A percentile compares a stretch with the other conserved stretches of the same genome.
These are phyloP conservation scores for Santalum album DNA, from an alignment of 164 flowering plant species.

Conservation along the genomic window DNA sequence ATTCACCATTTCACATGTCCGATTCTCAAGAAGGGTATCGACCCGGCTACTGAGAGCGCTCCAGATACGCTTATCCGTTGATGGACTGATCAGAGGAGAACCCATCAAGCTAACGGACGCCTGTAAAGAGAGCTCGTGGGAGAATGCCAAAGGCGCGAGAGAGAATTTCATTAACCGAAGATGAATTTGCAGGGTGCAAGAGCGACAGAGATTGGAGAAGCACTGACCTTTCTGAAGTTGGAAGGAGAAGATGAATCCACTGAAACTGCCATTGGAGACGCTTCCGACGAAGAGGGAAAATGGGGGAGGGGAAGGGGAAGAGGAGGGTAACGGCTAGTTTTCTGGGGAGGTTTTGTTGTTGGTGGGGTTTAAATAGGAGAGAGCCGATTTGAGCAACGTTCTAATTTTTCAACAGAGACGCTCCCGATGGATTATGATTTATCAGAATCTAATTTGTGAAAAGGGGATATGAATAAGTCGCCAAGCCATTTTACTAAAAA, in stretches of 20 bases:
- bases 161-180: neutral
- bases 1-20: constrained; percentile 8
- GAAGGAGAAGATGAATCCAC: constrained; percentile 39
- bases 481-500: too few species aligned
- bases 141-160: neutral
- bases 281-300: constrained; percentile 8
- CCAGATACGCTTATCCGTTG: constrained; percentile 70
- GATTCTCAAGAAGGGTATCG: constrained; percentile 52
- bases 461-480: too few species aligned
- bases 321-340: constrained; percentile 59
- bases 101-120: constrained; percentile 20
- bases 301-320: constrained; percentile 5
- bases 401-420: too few species aligned
- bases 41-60: constrained; percentile 49
- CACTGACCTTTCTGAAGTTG: constrained; percentile 28
- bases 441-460: too few species aligned
- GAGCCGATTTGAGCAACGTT: too few species aligned
- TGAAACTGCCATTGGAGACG: constrained; percentile 37
- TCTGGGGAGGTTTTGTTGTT: neutral
- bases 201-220: neutral
- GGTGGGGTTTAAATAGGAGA: constrained; percentile 10
- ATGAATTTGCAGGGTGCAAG: neutral
- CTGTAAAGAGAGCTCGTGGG: constrained; percentile 16
- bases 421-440: too few species aligned
- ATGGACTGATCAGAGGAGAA: constrained; percentile 43